A percentile compares a stretch with the other conserved stretches of the same genome.
Evolutionary conservation across 768 basidiomycete genomes (phyloP).

Genomic region (Amyloporia xantha): DNA sequence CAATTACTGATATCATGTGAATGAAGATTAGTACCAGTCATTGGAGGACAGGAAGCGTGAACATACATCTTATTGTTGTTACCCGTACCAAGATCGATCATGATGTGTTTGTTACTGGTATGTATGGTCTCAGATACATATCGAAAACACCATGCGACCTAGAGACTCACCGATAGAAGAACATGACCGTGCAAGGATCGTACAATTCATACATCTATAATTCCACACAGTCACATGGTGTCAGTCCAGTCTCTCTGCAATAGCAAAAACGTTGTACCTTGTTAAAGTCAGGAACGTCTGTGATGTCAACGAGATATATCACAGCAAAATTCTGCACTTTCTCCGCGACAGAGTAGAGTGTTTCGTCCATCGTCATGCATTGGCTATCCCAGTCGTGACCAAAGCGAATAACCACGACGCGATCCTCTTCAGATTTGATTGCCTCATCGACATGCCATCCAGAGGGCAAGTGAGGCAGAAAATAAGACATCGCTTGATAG

Average conservation of each 20-base stretch:
- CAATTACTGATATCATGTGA: slow-evolving; percentile 78
- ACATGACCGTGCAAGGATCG: slow-evolving; percentile 96
- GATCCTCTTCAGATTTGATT: slow-evolving; percentile 96
- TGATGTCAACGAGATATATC: slow-evolving; percentile 93
- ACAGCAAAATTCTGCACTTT: slow-evolving; percentile 99
- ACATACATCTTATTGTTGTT: slow-evolving; percentile 99
- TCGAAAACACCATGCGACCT: not conserved
- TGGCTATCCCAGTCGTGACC: slow-evolving; percentile 91
- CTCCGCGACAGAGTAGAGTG: slow-evolving; percentile 84
- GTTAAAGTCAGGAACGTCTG: slow-evolving; percentile 96
- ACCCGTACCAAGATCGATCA: slow-evolving; percentile 99
- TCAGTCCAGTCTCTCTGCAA: not conserved
- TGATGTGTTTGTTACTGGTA: slow-evolving; percentile 93
- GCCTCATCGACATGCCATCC: slow-evolving; percentile 99
- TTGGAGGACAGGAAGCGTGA: not conserved
- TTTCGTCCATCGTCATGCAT: slow-evolving; percentile 99
- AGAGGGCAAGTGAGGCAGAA: slow-evolving; percentile 80
- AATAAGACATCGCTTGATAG: slow-evolving; percentile 65
- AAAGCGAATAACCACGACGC: slow-evolving; percentile 90
- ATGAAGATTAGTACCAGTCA: not conserved
- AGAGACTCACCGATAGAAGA: slow-evolving; percentile 82
- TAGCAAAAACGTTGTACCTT: slow-evolving; percentile 51
- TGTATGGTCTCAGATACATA: slow-evolving; percentile 4
- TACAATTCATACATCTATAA: slow-evolving; percentile 94
- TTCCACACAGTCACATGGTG: not conserved